These are phyloP conservation scores for Acaromyces ingoldii DNA, from an alignment of 1,284 basidiomycete genomes.

Conservation along the genomic window DNA sequence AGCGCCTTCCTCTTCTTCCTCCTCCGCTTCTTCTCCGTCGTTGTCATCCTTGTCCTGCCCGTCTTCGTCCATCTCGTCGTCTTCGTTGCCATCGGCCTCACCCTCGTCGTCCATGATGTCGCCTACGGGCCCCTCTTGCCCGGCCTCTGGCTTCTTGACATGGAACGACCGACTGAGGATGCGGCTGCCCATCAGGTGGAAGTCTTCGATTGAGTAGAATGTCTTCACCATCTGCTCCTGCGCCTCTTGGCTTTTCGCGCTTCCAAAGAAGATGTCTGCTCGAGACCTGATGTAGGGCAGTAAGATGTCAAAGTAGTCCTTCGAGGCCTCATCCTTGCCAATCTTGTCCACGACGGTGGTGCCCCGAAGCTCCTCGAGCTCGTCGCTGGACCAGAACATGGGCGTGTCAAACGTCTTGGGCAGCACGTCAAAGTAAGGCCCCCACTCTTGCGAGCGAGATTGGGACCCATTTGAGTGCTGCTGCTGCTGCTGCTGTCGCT, in stretches of 20 bases:
- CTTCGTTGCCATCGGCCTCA: constrained; percentile 41
- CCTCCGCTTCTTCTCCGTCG: constrained; percentile 29
- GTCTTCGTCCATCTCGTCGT: constrained; percentile 25
- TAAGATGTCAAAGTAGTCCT: constrained; percentile 25
- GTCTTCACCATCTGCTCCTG: constrained; percentile 45
- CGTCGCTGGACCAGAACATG: constrained; percentile 83
- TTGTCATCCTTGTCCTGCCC: constrained; percentile 25
- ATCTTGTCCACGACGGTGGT: constrained; percentile 83
- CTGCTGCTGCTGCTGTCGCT: not conserved
- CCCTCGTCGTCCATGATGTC: constrained; percentile 51
- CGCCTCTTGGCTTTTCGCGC: not conserved
- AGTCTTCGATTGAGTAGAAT: constrained; percentile 69
- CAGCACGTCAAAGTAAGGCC: constrained; percentile 54
- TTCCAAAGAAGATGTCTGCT: constrained; percentile 32
- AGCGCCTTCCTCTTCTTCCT: constrained; percentile 22
- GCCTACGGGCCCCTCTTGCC: not conserved
- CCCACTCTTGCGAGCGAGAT: constrained; percentile 27
- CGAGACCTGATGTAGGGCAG: constrained; percentile 49
- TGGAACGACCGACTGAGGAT: constrained; percentile 86
- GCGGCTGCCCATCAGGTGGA: constrained; percentile 87
- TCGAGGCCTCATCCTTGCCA: constrained; percentile 75
- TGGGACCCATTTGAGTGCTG: not conserved
- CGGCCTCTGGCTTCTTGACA: constrained; percentile 53
- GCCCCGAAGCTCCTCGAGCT: constrained; percentile 72
- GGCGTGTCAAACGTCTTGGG: constrained; percentile 76